These are phyloP conservation scores for Pyrenophora teres DNA, from an alignment of 2,329 filamentous ascomycete species.

Conservation along the genomic window DNA sequence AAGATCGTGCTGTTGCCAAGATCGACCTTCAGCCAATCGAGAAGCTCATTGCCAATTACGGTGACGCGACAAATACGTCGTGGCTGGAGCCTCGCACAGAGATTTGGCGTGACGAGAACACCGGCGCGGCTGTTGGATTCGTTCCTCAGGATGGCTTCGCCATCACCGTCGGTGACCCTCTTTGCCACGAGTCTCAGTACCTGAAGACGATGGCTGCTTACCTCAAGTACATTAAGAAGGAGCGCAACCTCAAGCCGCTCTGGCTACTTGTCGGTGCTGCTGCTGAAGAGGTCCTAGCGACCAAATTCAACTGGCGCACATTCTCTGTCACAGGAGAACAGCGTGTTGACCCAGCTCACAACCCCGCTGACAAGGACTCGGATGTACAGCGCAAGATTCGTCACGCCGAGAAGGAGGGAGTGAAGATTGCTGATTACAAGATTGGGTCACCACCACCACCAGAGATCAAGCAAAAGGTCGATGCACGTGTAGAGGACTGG, in stretches of 20 bases:
- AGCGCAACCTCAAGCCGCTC: conserved; percentile 74
- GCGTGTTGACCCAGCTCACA: conserved; percentile 75
- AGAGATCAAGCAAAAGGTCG: conserved; percentile 70
- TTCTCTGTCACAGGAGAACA: conserved; percentile 89
- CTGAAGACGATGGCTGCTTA: conserved; percentile 73
- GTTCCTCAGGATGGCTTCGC: conserved; percentile 77
- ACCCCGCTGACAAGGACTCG: conserved; percentile 67
- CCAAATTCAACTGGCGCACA: conserved; percentile 83
- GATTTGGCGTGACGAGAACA: conserved; percentile 79
- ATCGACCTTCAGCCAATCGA: conserved; percentile 73
- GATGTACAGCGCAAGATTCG: conserved; percentile 76
- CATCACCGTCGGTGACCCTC: conserved; percentile 84
- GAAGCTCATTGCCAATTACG: conserved; percentile 92
- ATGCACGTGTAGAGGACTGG: conserved; percentile 79
- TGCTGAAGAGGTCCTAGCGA: conserved; percentile 78
- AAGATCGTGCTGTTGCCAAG: conserved; percentile 54
- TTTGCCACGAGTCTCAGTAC: conserved; percentile 81
- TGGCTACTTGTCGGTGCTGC: conserved; percentile 87
- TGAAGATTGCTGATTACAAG: conserved; percentile 76
- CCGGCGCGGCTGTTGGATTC: conserved; percentile 84
- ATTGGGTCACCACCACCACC: conserved; percentile 67
- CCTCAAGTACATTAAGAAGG: conserved; percentile 73
- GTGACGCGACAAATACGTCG: conserved; percentile 90
- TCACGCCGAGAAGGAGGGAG: conserved; percentile 78
- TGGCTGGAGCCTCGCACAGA: conserved; percentile 90